Base-by-base conservation (phyloP, 805 yeast genomes). In the Pichia californica region DNA sequence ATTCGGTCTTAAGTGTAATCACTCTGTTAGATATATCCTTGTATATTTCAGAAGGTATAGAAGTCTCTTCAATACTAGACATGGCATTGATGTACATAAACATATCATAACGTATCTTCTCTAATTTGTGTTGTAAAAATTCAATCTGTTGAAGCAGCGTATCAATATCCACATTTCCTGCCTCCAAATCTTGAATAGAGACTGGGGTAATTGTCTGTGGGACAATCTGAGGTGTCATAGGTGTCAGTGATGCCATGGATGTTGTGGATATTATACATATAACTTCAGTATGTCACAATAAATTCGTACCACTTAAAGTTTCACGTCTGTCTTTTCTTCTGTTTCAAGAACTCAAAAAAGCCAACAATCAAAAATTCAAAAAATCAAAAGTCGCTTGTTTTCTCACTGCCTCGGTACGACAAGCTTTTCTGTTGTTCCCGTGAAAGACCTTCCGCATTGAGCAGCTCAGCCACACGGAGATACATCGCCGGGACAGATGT, bases 41-140 rank as follows among this genome's bases (percentile, higher is more conserved):
- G 40, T 58, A 63, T 46, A 67, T 63, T 46, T 65, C 67, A n/a
- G 64, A 66, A 33, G 77, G 74, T 5, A 60, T 58, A 37, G 69
- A 68, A 29, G 67, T 56, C 28, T 74, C 66, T 41, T 70, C 72
- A n/a, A 79, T 64, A 5, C 69, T 53, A 1, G 71, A 63, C 31
- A 70, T 41, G 0, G 64, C 54, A 2, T 62, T 52, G 15, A 70
- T 55, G 38, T 64, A 62, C 10, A 55, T 52, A 7, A 63, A 54
- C 71, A 70, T 67, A 43, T 67, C 67, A 45, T 67, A 67, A 45
- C 74, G 61, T 46, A 70, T 55, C 0, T 51, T 50, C 0, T 64
- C 40, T 1, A 64, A 55, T 35, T 50, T 56, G 9, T 58, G 44
- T 39, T 61, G 60, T 19, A 69, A 54, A 5, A 54, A 55, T 36